phyloP scores from a whole-genome alignment of 805 yeast species.

The Pichia californica region DNA sequence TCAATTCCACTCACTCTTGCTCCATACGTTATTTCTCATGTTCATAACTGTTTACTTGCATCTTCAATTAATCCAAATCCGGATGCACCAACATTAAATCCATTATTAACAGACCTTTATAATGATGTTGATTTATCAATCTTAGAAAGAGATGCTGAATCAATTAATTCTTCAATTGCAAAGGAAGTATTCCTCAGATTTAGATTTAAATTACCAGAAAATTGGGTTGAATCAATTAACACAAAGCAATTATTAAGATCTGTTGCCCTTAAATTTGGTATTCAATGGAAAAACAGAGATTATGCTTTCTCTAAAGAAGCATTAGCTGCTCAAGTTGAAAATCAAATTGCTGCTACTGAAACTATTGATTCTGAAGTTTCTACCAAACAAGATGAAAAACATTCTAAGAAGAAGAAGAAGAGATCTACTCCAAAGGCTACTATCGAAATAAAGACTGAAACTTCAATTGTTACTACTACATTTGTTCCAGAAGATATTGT shows the following conservation, averaged over 20 bases:
- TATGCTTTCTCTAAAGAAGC: conserved; percentile 43
- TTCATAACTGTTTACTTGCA: conserved; percentile 68
- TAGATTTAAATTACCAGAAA: conserved; percentile 48
- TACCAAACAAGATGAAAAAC: conserved; percentile 21
- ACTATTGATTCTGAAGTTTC: conserved; percentile 14
- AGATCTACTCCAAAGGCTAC: conserved; percentile 14
- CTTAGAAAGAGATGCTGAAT: conserved; percentile 36
- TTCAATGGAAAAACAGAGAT: conserved; percentile 64
- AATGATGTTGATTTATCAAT: conserved; percentile 36
- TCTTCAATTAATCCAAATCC: conserved; percentile 35
- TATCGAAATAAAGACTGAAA: conserved; percentile 4
- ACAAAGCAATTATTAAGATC: conserved; percentile 52
- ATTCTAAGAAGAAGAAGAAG: conserved; percentile 29
- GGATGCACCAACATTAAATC: conserved; percentile 37
- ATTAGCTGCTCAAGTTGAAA: conserved; percentile 26
- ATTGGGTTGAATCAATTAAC: conserved; percentile 39
- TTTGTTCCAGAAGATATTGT: conserved; percentile 57
- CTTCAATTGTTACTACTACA: conserved; percentile 32
- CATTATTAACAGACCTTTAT: conserved; percentile 35
- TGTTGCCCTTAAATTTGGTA: conserved; percentile 71
- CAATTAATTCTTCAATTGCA: conserved; percentile 39
- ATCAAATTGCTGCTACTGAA: conserved; percentile 17
- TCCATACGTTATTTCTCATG: conserved; percentile 58
- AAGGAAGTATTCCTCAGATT: conserved; percentile 55
- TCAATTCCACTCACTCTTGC: conserved; percentile 47